A percentile compares a stretch with the other conserved stretches of the same genome.
Conservation (phyloP, 1,284 basidiomycete species). For the Cronartium ribicola region DNA sequence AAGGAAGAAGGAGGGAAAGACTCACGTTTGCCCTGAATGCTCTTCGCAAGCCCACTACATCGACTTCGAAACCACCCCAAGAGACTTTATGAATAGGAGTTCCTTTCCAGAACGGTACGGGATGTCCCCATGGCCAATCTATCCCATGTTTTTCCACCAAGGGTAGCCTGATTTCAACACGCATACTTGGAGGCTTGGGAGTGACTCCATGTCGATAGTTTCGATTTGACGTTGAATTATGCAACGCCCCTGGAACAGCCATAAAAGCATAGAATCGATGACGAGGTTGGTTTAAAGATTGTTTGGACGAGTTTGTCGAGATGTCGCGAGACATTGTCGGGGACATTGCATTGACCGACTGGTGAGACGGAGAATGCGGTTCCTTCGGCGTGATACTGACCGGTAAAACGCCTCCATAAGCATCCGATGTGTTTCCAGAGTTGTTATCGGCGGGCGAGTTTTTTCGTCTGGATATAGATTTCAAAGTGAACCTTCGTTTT, state of each 20-base stretch:
- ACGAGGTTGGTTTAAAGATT: conserved; percentile 7
- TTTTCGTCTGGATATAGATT: neutral
- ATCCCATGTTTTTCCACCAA: conserved; percentile 43
- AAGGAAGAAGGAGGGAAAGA: neutral
- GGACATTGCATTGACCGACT: neutral
- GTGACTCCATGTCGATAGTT: conserved; percentile 14
- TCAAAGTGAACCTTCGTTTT: neutral
- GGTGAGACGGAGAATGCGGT: neutral
- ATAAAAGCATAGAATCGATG: neutral
- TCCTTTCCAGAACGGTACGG: conserved; percentile 44
- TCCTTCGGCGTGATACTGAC: neutral
- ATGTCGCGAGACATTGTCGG: neutral
- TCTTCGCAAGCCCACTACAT: conserved; percentile 45
- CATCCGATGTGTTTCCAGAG: neutral
- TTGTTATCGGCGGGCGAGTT: neutral
- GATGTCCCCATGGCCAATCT: conserved; percentile 45
- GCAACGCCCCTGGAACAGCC: neutral
- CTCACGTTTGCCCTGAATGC: conserved; percentile 43
- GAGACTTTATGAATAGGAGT: conserved; percentile 44
- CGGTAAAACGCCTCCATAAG: conserved; percentile 6
- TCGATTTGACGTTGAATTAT: neutral
- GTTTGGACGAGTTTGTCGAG: conserved; percentile 18
- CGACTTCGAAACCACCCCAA: conserved; percentile 48
- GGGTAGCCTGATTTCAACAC: conserved; percentile 4
- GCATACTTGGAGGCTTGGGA: neutral